Evolutionary conservation across 345 rosid species (phyloP), one percentile per base, ranked within the genome.

Genomic region (Passiflora organensis): DNA sequence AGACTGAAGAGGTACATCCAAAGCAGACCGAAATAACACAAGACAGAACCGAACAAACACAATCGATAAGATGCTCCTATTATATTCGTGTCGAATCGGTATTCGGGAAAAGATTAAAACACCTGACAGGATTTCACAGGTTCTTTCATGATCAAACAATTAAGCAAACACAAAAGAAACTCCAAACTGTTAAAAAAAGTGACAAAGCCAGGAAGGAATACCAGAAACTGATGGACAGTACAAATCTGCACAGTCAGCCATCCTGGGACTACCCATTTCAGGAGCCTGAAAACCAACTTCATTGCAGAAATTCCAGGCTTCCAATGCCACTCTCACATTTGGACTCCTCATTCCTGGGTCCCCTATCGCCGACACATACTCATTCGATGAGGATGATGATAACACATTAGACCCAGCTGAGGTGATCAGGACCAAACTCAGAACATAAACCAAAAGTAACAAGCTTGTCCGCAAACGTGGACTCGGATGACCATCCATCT

Each of bases 241-340:
- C 55, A 79, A 69, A 69, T 83, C 78, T 36, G 64, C 49, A 57
- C 69, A 65, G 48, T 65, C 69, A 65, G 69, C 69, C 45, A 51
- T 2, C 39, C 69, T 65, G 21, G 69, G 69, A 22, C 69, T 65
- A 11, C 63, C 63, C 69, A 65, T 65, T 0, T 57, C 12, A 6
- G 69, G 63, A 65, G 69, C 58, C 51, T 65, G 57, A 51, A 21
- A 50, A 3, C 69, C 69, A 65, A 65, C 69, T 56, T 65, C 69
- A 51, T 65, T 65, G 48, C 69, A 65, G 58, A 57, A 65, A 51
- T 65, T 65, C 69, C 69, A 65, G 43, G 69, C 69, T 65, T 65
- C 69, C 2, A 65, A 50, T 6, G 52, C 69, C 17, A 65, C 69
- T 57, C 69, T 57, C 45, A 56, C 62, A 43, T 57, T 50, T 11